Base-by-base conservation (phyloP, 2,329 filamentous ascomycete genomes). In the Juglanconis oblonga region DNA sequence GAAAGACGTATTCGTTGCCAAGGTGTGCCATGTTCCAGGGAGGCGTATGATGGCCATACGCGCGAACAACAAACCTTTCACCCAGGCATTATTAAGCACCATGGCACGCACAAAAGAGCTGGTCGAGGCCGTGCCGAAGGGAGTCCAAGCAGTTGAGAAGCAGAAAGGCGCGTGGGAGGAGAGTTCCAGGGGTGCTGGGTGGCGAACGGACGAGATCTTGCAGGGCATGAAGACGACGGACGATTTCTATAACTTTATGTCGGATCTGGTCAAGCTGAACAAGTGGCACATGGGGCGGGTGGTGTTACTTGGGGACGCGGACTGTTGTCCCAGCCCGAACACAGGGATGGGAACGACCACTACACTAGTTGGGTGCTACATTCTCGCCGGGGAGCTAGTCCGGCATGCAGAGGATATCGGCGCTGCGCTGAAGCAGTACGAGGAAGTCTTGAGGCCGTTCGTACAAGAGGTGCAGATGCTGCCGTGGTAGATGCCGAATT, bases 191-290 rank as follows among this genome's bases (percentile, higher is more conserved):
- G 72, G 68, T 17, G 72, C 70, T 0, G 76, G 76, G 2, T 77
- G 74, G 70, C 64, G 76, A 60, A 65, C 65, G 1, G 66, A 73
- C 5, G 68, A 73, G 1, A 67, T 75, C 5, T 55, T 79, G 0
- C 61, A 70, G 7, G 76, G 67, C 4, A 75, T 81, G 74, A 67
- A 71, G 31, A 67, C 65, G 1, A 67, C 71, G 0, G 65, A 75
- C 0, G 74, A 81, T 57, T 80, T 78, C 62, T 81, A 81, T 66
- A 74, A 73, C 58, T 71, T 76, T 32, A 70, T 75, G 17, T 67
- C 74, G 24, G 73, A 69, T 4, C 75, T 76, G 55, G 68, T 77
- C 52, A 72, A 71, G 51, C 70, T 77, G 62, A 64, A 70, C 5
- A 59, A 62, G 2, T 58, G 56, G 49, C 42, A 52, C 29, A 52